Percentiles rank a stretch among this genome's conserved stretches.
Evolutionary conservation across 2,329 filamentous ascomycete species (phyloP).

Genomic region (Raffaelea ambrosiae): DNA sequence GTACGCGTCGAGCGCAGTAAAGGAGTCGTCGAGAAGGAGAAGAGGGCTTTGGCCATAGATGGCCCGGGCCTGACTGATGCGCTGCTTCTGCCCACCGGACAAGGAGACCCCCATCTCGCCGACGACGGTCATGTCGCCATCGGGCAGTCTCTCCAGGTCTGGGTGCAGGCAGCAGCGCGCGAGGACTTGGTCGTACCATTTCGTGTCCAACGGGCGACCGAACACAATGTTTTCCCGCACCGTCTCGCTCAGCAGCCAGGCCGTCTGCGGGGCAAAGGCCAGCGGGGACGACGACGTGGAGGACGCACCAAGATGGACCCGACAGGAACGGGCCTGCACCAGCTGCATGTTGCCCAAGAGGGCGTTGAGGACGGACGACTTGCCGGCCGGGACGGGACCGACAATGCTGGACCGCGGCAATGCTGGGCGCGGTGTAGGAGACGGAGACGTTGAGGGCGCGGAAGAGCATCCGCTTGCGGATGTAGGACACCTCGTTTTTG

Average conservation of each 20-base stretch:
- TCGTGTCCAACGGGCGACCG: conserved; percentile 53
- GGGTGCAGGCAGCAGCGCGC: conserved; percentile 77
- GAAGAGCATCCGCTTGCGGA: conserved; percentile 18
- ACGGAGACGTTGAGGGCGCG: conserved; percentile 17
- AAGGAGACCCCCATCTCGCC: conserved; percentile 58
- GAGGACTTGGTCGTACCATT: conserved; percentile 74
- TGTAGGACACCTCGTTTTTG: conserved; percentile 15
- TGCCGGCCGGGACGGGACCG: conserved; percentile 16
- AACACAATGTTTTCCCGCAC: conserved; percentile 30
- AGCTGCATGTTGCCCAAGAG: conserved; percentile 17
- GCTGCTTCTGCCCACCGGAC: conserved; percentile 47
- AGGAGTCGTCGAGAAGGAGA: conserved; percentile 52
- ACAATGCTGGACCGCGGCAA: conserved; percentile 16
- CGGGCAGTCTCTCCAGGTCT: conserved; percentile 70
- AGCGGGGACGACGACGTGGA: not conserved
- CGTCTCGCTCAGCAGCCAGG: conserved; percentile 62
- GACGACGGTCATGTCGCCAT: conserved; percentile 58
- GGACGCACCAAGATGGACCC: conserved; percentile 8
- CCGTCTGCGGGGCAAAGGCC: conserved; percentile 20
- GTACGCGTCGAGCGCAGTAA: conserved; percentile 48
- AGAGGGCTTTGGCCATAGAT: conserved; percentile 42
- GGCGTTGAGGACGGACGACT: conserved; percentile 15
- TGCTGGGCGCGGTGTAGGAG: conserved; percentile 16
- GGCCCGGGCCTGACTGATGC: conserved; percentile 46
- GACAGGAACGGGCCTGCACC: conserved; percentile 10